Evolutionary conservation across 441 rosid genomes (phyloP), one percentile per base, ranked within the genome.

Genomic region (Jatropha multifida): DNA sequence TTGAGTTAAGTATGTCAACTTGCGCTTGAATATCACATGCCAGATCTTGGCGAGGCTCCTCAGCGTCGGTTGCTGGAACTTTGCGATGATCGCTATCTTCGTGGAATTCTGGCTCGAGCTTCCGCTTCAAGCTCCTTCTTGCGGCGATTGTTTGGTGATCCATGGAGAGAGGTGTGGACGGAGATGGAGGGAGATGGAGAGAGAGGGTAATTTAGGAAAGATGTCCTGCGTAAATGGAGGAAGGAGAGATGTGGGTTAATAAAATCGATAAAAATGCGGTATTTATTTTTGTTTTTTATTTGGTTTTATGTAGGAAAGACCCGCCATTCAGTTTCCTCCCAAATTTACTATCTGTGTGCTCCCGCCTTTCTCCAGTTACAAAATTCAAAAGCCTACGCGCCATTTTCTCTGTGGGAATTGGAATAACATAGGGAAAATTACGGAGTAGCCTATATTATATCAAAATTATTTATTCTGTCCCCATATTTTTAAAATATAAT

Each of bases 91-190:
- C 72, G 56, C 69, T 78, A 11, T 69, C 83, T 26, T 74, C 83
- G 7, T 54, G 79, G 75, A 79, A 80, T 7, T 90, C 89, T 26
- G 76, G 82, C 77, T 84, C 86, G 37, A 88, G 86, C 82, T 91
- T 93, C 54, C 93, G 84, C 87, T 89, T 95, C 91, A 88, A 84
- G 87, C 90, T 87, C 70, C 88, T 82, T 37, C 83, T 81, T 63
- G 81, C 65, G 71, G 84, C 23, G 73, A 78, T 70, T 70, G 74
- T 77, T 74, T 72, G 87, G 64, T 81, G 81, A 78, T 86, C 90
- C 94, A 92, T 89, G 32, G 48, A 17, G 44, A 38, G 23, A 42
- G 48, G 38, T 38, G 49, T 48, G 20, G 14, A 5, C 4, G 56
- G 58, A 17, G 49, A 40, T n/a, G 41, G 27, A 20, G 69, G 12